A percentile compares a stretch with the other conserved stretches of the same genome.
phyloP scores from a whole-genome alignment of 75 land plant genomes.

The Sequoia sempervirens region DNA sequence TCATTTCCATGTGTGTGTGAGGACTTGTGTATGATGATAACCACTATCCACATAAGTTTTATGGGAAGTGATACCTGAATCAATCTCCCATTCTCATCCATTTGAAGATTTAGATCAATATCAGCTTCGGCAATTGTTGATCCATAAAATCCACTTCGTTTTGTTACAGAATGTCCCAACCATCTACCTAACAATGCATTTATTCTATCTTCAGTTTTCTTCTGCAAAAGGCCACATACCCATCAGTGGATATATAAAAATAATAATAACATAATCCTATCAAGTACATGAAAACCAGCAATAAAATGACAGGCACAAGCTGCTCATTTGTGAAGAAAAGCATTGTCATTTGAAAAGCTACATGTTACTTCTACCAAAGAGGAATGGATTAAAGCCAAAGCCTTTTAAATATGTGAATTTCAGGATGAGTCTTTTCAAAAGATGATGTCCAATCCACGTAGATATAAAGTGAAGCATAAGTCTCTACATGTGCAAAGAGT shows the following conservation, averaged over 20 bases:
- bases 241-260: slow-evolving; percentile 4
- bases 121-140: no score
- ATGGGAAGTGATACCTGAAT: no score
- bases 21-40: not conserved
- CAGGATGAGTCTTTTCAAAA: not conserved
- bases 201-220: slow-evolving; percentile 30
- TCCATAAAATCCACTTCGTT: no score
- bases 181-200: slow-evolving; percentile 68
- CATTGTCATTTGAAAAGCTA: not conserved
- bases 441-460: not conserved
- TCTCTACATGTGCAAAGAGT: not conserved
- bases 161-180: slow-evolving; percentile 86
- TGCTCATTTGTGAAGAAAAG: not conserved
- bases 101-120: no score
- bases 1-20: not conserved
- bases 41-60: not conserved
- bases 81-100: no score
- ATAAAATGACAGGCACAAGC: no score
- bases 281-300: no score
- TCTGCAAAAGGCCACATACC: not conserved
- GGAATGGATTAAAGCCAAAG: no score
- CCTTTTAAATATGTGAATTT: not conserved
- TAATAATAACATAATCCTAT: no score
- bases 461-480: not conserved
- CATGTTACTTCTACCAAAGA: no score